Evolutionary conservation across 148 eudicot species (phyloP), one percentile per base, ranked within the genome.

Genomic region (Spergularia marina): DNA sequence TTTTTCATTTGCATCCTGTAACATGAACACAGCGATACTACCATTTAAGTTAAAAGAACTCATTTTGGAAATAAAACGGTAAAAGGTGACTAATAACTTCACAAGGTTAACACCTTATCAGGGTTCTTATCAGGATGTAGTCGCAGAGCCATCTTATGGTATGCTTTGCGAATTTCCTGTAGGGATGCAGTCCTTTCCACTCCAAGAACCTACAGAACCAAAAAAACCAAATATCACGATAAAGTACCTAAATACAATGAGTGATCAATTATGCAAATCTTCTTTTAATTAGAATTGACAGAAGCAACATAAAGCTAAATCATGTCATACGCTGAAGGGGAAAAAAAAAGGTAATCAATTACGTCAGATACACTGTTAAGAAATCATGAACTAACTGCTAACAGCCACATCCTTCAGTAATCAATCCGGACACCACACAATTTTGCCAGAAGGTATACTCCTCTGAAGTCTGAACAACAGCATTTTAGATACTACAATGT

Each of bases 91-190:
- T 34, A 16, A 70, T 34, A 30, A 9, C 20, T 56, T 18, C 25
- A 25, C 21, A 66, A 62, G 56, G 57, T 15, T 14, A 77, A 70
- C 58, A 95, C 99, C 98, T 92, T 91, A 79, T 95, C 86, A 74
- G 99, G 99, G 79, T 95, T 95, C 82, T 95, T 95, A 82, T 95
- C 99, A 73, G 99, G 99, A 85, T 95, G 98, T 70, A 95, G 85
- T 52, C 94, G 87, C 74, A 95, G 78, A 23, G 99, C 99, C 86
- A 95, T 73, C 82, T 89, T 95, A 78, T 95, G 85, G 71, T 95
- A 95, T 55, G 99, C 97, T 75, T 86, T 95, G 80, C 87, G 93
- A 68, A 95, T 91, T 80, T 95, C 98, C 83, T 84, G 90, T 60
- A 91, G 97, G 70, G 94, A 79, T 61, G 94, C 94, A 58, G 94